A percentile compares a stretch with the other conserved stretches of the same genome.
phyloP scores from a whole-genome alignment of 1,284 basidiomycete species.

The Ganoderma lingzhi region DNA sequence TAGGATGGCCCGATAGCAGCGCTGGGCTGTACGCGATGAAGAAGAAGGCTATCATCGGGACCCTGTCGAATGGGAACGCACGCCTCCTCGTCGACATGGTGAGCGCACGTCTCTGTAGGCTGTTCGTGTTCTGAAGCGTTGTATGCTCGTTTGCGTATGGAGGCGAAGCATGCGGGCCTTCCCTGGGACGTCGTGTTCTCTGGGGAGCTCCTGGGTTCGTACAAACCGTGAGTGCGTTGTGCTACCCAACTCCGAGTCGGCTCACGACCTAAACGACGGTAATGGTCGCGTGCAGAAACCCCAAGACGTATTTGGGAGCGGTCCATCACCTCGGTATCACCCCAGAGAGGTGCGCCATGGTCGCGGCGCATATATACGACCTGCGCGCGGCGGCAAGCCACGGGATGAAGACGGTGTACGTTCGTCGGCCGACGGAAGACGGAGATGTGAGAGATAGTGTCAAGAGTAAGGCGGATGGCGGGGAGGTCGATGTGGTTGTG shows the following conservation, averaged over 20 bases:
- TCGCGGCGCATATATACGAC: conserved; percentile 69
- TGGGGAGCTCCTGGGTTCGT: conserved; percentile 62
- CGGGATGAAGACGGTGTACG: conserved; percentile 66
- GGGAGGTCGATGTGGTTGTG: conserved; percentile 42
- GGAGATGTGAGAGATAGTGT: conserved; percentile 34
- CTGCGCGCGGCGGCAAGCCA: conserved; percentile 57
- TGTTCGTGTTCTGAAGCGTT: not conserved
- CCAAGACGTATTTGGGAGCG: conserved; percentile 58
- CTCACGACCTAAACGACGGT: too few species aligned
- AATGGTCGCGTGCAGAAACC: conserved; percentile 47
- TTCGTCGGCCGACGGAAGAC: conserved; percentile 58
- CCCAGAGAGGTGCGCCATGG: conserved; percentile 64
- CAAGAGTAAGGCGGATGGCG: conserved; percentile 38
- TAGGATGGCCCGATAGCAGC: conserved; percentile 67
- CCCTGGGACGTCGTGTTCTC: conserved; percentile 73
- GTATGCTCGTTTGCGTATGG: not conserved
- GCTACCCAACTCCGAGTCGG: too few species aligned
- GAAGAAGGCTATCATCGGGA: conserved; percentile 56
- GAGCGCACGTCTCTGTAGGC: conserved; percentile 3
- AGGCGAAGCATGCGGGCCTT: conserved; percentile 66
- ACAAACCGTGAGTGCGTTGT: conserved; percentile 60
- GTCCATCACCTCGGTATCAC: conserved; percentile 57
- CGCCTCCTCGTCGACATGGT: conserved; percentile 69
- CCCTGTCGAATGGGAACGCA: conserved; percentile 71
- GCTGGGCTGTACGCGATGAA: conserved; percentile 59